A percentile compares a stretch with the other conserved stretches of the same genome.
These are phyloP conservation scores for Fusarium graminum DNA, from an alignment of 2,329 filamentous ascomycete species.

Conservation along the genomic window DNA sequence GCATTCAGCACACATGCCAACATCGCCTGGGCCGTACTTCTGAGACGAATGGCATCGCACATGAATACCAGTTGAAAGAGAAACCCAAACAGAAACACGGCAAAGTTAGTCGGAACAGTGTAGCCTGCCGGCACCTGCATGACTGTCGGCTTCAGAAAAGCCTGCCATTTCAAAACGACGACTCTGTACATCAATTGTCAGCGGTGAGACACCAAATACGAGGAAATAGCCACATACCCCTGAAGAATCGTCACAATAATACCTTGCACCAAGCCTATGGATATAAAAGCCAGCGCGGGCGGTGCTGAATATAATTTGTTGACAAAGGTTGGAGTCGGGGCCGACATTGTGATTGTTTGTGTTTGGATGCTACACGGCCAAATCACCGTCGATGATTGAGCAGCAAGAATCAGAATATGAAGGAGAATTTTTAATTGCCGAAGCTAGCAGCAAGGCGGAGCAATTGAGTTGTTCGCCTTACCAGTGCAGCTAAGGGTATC, in stretches of 20 bases:
- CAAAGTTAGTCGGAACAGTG: conserved; percentile 1
- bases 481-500: not conserved
- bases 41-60: conserved; percentile 14
- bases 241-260: not conserved
- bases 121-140: conserved; percentile 4
- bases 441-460: conserved; percentile 3
- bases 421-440: conserved; percentile 7
- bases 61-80: conserved; percentile 12
- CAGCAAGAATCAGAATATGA: not conserved
- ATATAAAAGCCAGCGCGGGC: not conserved
- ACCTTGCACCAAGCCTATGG: conserved; percentile 3
- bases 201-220: not conserved
- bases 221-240: conserved; percentile 3
- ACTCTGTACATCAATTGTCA: not conserved
- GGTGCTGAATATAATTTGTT: conserved; percentile 9
- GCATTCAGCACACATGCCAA: conserved; percentile 12
- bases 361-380: not conserved
- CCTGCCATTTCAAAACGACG: conserved; percentile 10
- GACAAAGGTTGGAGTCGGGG: not conserved
- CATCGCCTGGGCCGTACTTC: conserved; percentile 13
- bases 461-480: not conserved
- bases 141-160: not conserved
- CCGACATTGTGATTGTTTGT: not conserved
- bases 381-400: not conserved
- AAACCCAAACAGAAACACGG: conserved; percentile 14